A percentile compares a stretch with the other conserved stretches of the same genome.
These are phyloP conservation scores for Paradendryphiella salina DNA, from an alignment of 2,329 filamentous ascomycete species.

Conservation along the genomic window DNA sequence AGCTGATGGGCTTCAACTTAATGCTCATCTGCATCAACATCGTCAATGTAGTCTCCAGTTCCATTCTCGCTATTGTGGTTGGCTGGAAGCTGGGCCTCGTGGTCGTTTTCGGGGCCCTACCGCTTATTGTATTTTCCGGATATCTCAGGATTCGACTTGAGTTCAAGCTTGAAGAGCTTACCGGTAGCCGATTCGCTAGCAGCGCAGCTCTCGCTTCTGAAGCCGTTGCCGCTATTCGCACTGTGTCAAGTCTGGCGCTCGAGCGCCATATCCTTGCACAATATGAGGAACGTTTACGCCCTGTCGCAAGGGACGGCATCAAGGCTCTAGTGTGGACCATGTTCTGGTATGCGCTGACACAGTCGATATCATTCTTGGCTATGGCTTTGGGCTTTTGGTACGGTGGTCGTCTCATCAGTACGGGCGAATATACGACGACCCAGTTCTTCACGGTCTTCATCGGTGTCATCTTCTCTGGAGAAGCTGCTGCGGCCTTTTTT, in stretches of 20 bases:
- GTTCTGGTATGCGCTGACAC: constrained; percentile 79
- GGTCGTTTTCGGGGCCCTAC: constrained; percentile 67
- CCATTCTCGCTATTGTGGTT: constrained; percentile 70
- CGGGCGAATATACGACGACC: constrained; percentile 65
- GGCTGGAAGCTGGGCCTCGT: constrained; percentile 85
- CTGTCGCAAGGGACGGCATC: constrained; percentile 60
- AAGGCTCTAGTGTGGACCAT: constrained; percentile 71
- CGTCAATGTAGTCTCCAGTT: constrained; percentile 77
- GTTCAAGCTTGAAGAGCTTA: constrained; percentile 74
- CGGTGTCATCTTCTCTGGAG: constrained; percentile 38
- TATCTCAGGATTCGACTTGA: constrained; percentile 91
- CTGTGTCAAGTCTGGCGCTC: constrained; percentile 85
- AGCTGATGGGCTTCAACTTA: constrained; percentile 83
- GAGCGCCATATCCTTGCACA: constrained; percentile 76
- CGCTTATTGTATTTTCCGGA: constrained; percentile 57
- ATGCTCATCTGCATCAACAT: constrained; percentile 80
- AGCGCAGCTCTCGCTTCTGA: constrained; percentile 85
- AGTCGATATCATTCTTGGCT: constrained; percentile 66
- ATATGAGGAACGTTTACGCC: constrained; percentile 66
- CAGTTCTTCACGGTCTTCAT: constrained; percentile 93
- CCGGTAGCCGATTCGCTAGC: constrained; percentile 60
- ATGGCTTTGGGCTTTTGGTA: constrained; percentile 47
- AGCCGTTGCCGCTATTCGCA: constrained; percentile 90
- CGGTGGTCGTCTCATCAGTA: constrained; percentile 41
- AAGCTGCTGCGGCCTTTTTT: constrained; percentile 85